Evolutionary conservation across 805 yeast genomes (phyloP).

Genomic region (Kodamaea hsintzibuensis): DNA sequence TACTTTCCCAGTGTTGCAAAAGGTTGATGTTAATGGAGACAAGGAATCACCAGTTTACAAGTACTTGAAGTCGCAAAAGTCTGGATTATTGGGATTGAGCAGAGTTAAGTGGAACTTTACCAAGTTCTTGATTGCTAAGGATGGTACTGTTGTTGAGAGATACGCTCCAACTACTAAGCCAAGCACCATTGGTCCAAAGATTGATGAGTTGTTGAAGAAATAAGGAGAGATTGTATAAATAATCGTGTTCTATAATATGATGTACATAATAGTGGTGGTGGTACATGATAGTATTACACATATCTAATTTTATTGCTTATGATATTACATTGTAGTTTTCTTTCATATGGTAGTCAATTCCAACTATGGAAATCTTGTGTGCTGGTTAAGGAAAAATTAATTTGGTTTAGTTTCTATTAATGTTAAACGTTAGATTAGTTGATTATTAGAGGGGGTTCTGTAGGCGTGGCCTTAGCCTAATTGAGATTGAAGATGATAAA

Average conservation of each 20-base stretch:
- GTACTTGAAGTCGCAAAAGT: slow-evolving; percentile 63
- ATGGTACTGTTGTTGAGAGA: slow-evolving; percentile 48
- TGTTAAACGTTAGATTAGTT: too few relatives aligned
- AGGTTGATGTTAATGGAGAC: slow-evolving; percentile 87
- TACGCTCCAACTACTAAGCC: slow-evolving; percentile 66
- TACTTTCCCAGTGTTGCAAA: slow-evolving; percentile 82
- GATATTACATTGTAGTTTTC: neutral
- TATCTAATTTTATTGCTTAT: neutral
- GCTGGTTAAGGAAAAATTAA: too few relatives aligned
- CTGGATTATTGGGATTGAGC: slow-evolving; percentile 46
- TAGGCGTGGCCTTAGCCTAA: too few relatives aligned
- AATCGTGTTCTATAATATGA: neutral
- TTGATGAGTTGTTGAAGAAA: slow-evolving; percentile 56
- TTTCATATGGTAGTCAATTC: neutral
- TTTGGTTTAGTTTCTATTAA: too few relatives aligned
- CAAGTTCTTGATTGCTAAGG: slow-evolving; percentile 42
- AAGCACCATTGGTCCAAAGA: slow-evolving; percentile 31
- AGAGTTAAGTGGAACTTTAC: slow-evolving; percentile 49
- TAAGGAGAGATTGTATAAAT: neutral
- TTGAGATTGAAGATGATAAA: too few relatives aligned
- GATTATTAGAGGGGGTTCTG: too few relatives aligned
- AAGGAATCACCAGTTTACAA: slow-evolving; percentile 78
- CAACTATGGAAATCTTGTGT: too few relatives aligned
- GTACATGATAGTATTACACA: neutral
- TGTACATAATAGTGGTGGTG: neutral